A percentile compares a stretch with the other conserved stretches of the same genome.
phyloP scores from a whole-genome alignment of 2,329 filamentous ascomycete genomes.

The Pyrenophora seminiperda region DNA sequence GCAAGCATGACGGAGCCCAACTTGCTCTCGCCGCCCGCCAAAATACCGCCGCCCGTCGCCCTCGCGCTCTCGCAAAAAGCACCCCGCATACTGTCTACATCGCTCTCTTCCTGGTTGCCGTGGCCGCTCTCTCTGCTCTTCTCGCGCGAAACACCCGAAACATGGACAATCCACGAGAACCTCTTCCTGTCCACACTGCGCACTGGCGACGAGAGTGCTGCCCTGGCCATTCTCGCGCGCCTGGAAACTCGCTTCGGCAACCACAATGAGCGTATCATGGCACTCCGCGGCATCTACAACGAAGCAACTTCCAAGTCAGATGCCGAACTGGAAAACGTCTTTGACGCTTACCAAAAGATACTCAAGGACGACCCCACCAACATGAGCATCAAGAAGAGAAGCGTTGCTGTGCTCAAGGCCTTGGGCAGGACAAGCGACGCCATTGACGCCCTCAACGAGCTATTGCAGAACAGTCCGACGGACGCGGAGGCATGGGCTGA shows the following conservation, averaged over 20 bases:
- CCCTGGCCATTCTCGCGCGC: slow-evolving; percentile 74
- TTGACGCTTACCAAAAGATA: slow-evolving; percentile 78
- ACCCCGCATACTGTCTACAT: slow-evolving; percentile 45
- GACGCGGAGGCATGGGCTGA: slow-evolving; percentile 95
- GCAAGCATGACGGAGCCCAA: slow-evolving; percentile 41
- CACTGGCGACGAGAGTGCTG: slow-evolving; percentile 79
- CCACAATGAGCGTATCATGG: slow-evolving; percentile 84
- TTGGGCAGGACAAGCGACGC: slow-evolving; percentile 74
- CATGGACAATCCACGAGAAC: slow-evolving; percentile 87
- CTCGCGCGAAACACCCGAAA: slow-evolving; percentile 71
- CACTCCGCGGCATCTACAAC: slow-evolving; percentile 78
- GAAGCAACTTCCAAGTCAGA: slow-evolving; percentile 77
- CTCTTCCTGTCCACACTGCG: slow-evolving; percentile 82
- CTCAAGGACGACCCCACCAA: slow-evolving; percentile 77
- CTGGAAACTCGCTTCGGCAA: slow-evolving; percentile 80
- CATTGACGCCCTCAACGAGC: slow-evolving; percentile 71
- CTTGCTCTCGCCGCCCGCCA: slow-evolving; percentile 49
- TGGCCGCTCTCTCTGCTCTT: slow-evolving; percentile 60
- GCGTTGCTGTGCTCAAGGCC: slow-evolving; percentile 77
- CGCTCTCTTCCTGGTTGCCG: slow-evolving; percentile 50
- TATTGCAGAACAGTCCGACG: slow-evolving; percentile 83
- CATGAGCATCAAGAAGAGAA: slow-evolving; percentile 82
- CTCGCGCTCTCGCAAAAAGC: slow-evolving; percentile 57
- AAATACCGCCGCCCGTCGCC: slow-evolving; percentile 47
- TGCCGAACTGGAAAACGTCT: slow-evolving; percentile 68